Base-by-base conservation (phyloP, 176 grass and related monocot species). In the Elymus sibiricus region DNA sequence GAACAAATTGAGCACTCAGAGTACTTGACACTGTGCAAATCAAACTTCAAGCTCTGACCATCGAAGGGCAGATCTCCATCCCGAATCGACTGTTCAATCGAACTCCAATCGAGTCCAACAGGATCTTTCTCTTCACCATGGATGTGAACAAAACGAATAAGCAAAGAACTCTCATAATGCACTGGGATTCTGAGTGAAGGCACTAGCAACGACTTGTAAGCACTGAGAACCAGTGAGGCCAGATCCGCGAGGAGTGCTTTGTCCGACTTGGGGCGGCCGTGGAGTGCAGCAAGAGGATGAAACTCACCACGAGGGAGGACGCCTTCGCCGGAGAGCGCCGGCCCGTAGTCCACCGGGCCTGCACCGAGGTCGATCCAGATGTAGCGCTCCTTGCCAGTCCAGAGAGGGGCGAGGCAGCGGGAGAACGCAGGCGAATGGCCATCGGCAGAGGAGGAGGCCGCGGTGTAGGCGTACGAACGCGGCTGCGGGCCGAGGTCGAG, bases 291-390 rank as follows among this genome's bases (percentile, higher is more conserved):
- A 5, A 99, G 82, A 42, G 97, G 92, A 83, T 99, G 94, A 72
- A 96, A 99, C 78, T 99, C 97, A 86, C 97, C 94, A 81, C 94
- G 94, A 14, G 97, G 93, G 38, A 99, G 90, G 76, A 96, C 83
- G 7, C 94, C 97, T 0, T 99, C 93, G 15, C 97, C 97, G 8
- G 97, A 96, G n/a, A 92, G 92, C 25, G 92, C 92, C 3, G 97
- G 97, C 8, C 97, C 97, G 39, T 93, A 95, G 79, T 94, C 89
- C 43, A 99, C 94, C 5, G 97, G 97, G 21, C 97, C 97, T 0
- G 97, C 94, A 3, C 90, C 89, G 1, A 99, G 87, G 68, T 99
- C 97, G 46, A 99, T 94, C 97, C 97, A 99, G 53, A 99, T 49
- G 77, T 99, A 99, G 51, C 97, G 92, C 8, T 94, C 94, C 90